phyloP scores from a whole-genome alignment of 495 filamentous ascomycete genomes.

The Talaromyces borbonicus region DNA sequence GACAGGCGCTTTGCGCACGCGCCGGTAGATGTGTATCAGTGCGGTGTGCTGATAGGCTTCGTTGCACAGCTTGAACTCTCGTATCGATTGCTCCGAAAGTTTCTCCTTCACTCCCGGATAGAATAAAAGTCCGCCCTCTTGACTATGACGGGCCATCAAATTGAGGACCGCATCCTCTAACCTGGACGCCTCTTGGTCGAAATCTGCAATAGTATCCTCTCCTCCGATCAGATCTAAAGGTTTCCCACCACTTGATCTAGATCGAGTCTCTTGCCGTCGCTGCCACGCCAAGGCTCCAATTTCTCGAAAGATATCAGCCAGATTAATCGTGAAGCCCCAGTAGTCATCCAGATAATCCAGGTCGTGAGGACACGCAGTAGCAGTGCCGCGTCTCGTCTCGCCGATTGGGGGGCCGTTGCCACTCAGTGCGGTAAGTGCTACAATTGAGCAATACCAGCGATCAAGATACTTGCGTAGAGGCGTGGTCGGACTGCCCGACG shows the following conservation, averaged over 20 bases:
- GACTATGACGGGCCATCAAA: conserved; percentile 27
- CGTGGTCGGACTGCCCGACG: conserved; percentile 13
- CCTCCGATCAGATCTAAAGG: conserved; percentile 5
- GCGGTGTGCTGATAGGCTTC: conserved; percentile 38
- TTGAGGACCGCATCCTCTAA: conserved; percentile 27
- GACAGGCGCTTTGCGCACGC: conserved; percentile 27
- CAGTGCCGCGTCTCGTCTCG: conserved; percentile 10
- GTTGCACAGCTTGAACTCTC: conserved; percentile 35
- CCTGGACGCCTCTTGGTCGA: conserved; percentile 21
- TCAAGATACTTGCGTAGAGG: conserved; percentile 36
- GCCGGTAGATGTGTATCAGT: conserved; percentile 35
- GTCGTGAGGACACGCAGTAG: neutral
- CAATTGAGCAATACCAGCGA: conserved; percentile 38
- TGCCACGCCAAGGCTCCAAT: conserved; percentile 37
- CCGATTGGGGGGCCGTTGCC: conserved; percentile 38
- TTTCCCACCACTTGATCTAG: neutral
- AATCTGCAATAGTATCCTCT: conserved; percentile 15
- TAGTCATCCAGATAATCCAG: conserved; percentile 40
- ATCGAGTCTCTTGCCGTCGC: conserved; percentile 13
- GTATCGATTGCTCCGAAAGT: conserved; percentile 24
- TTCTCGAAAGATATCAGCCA: conserved; percentile 32
- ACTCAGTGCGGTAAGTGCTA: conserved; percentile 36
- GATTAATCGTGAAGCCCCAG: conserved; percentile 35
- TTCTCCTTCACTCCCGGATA: conserved; percentile 32
- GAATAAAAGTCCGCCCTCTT: conserved; percentile 20